Conservation (phyloP, 768 basidiomycete species). For the Tulasnella sp. region DNA sequence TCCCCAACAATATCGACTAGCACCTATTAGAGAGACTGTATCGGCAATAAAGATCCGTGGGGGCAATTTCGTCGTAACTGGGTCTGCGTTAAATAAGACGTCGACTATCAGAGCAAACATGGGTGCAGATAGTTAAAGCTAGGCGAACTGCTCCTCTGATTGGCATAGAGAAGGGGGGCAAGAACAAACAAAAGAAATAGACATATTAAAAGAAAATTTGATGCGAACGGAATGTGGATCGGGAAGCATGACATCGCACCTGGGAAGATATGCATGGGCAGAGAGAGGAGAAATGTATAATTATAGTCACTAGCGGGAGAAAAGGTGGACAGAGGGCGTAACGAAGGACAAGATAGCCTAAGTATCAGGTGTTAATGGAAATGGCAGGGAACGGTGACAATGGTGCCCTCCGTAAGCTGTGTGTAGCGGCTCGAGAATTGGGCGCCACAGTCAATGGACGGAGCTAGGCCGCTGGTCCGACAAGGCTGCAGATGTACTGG, state of each 20-base stretch:
- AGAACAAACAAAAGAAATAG: not conserved
- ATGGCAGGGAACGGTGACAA: not conserved
- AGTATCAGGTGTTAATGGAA: not conserved
- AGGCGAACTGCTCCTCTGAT: not conserved
- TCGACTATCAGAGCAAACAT: not conserved
- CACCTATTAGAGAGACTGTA: no score
- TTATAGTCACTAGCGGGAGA: not conserved
- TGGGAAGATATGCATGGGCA: not conserved
- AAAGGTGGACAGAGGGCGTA: not conserved
- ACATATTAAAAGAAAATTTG: not conserved
- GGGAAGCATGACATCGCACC: not conserved
- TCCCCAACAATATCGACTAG: slow-evolving; percentile 65
- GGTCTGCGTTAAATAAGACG: not conserved
- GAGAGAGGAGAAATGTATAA: not conserved
- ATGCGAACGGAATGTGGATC: not conserved
- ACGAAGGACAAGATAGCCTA: not conserved
- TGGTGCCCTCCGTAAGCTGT: not conserved
- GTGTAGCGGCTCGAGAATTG: not conserved
- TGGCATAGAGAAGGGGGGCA: not conserved
- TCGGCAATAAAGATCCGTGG: no score
- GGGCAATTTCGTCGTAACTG: no score
- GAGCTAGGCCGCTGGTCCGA: not conserved
- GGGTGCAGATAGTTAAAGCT: slow-evolving; percentile 48
- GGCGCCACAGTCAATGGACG: not conserved
- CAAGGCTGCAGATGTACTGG: slow-evolving; percentile 65